phyloP scores from a whole-genome alignment of 2,329 filamentous ascomycete genomes.

The Lecanicillium sp. region DNA sequence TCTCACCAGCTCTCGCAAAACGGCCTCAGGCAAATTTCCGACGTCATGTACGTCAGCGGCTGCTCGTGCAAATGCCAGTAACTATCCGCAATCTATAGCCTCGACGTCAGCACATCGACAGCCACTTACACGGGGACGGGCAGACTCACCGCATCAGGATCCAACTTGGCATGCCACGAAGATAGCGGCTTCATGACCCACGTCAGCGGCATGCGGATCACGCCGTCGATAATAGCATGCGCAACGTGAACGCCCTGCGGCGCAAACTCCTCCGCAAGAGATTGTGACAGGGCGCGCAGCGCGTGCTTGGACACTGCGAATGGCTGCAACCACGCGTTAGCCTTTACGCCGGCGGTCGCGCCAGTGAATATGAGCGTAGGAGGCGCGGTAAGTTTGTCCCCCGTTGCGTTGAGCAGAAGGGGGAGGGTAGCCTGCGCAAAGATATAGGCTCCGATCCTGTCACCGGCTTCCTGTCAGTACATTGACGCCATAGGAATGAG shows the following conservation, averaged over 20 bases:
- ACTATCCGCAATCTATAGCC: slow-evolving; percentile 10
- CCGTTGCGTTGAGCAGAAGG: slow-evolving; percentile 1
- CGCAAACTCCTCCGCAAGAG: slow-evolving; percentile 8
- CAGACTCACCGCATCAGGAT: slow-evolving; percentile 8
- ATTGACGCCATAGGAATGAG: background rate
- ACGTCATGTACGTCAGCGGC: background rate
- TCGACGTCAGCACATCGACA: background rate
- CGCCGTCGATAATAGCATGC: slow-evolving; percentile 13
- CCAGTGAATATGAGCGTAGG: slow-evolving; percentile 12
- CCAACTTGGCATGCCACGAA: slow-evolving; percentile 12
- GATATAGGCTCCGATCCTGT: slow-evolving; percentile 6
- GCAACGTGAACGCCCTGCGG: slow-evolving; percentile 13
- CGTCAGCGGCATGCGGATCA: slow-evolving; percentile 13
- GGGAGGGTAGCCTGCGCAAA: slow-evolving; percentile 10
- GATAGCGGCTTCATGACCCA: slow-evolving; percentile 13
- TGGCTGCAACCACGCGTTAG: slow-evolving; percentile 14
- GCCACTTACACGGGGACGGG: too few species aligned
- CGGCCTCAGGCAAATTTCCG: slow-evolving; percentile 9
- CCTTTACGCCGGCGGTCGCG: slow-evolving; percentile 12
- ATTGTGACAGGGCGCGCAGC: background rate
- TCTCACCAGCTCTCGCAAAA: slow-evolving; percentile 11
- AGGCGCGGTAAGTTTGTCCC: background rate
- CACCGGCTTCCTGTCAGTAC: background rate
- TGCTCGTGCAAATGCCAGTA: slow-evolving; percentile 14
- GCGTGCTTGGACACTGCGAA: slow-evolving; percentile 11